Percentiles rank a stretch among this genome's conserved stretches.
Conservation (phyloP, 495 filamentous ascomycete species). For the Penicillium paradoxum region DNA sequence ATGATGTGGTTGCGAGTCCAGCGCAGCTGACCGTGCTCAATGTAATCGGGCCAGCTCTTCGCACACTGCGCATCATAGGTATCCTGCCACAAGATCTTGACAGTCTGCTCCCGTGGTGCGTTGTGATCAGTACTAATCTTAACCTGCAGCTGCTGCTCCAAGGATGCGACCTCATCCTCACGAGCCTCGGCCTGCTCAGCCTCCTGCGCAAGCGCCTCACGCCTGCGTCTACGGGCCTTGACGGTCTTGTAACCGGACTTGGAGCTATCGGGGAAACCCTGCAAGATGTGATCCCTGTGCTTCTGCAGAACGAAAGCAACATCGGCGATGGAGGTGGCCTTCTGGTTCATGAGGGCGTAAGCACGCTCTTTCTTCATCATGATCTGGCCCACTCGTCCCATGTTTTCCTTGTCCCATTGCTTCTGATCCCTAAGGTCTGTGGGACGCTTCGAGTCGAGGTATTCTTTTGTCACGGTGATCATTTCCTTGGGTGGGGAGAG, state of each 20-base stretch:
- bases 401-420: slow-evolving; percentile 43
- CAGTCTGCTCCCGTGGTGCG: slow-evolving; percentile 15
- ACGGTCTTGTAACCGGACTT: slow-evolving; percentile 33
- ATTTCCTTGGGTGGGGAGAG: slow-evolving; percentile 41
- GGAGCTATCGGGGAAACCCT: slow-evolving; percentile 23
- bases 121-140: slow-evolving; percentile 30
- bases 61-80: slow-evolving; percentile 62
- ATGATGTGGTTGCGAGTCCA: slow-evolving; percentile 34
- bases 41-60: slow-evolving; percentile 60
- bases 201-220: slow-evolving; percentile 35
- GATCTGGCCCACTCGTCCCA: slow-evolving; percentile 37
- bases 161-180: slow-evolving; percentile 24
- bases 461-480: slow-evolving; percentile 46
- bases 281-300: slow-evolving; percentile 38
- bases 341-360: slow-evolving; percentile 72
- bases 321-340: slow-evolving; percentile 83
- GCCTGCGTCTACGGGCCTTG: slow-evolving; percentile 25
- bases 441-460: slow-evolving; percentile 56
- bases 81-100: slow-evolving; percentile 68
- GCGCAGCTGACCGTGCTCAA: slow-evolving; percentile 55
- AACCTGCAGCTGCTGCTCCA: slow-evolving; percentile 29
- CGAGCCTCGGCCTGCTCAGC: slow-evolving; percentile 33
- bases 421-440: slow-evolving; percentile 42
- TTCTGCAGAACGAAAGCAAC: slow-evolving; percentile 69
- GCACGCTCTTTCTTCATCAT: slow-evolving; percentile 55